phyloP scores from a whole-genome alignment of 768 basidiomycete species.

The Boletus rex-veris region DNA sequence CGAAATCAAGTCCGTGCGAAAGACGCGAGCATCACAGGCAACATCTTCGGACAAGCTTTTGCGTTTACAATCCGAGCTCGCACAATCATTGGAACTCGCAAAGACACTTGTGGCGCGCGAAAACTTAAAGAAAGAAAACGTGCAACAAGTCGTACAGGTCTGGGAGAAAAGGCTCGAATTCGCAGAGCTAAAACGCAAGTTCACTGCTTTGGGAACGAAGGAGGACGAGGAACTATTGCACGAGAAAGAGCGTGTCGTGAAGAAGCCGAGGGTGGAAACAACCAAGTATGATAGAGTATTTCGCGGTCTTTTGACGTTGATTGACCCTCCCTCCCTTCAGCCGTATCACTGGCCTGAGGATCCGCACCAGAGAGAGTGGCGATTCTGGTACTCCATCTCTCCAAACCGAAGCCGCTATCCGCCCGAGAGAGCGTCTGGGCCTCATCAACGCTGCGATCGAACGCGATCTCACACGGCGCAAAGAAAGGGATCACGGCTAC shows the following conservation, averaged over 20 bases:
- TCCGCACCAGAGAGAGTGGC: conserved; percentile 46
- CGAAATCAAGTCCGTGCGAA: conserved; percentile 90
- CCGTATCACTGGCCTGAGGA: conserved; percentile 50
- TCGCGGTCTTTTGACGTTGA: background rate
- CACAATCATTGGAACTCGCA: conserved; percentile 70
- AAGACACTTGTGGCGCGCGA: conserved; percentile 69
- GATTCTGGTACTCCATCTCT: conserved; percentile 38
- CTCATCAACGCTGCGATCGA: conserved; percentile 51
- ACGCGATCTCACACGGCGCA: conserved; percentile 62
- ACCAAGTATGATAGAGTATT: conserved; percentile 7
- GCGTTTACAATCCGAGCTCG: conserved; percentile 75
- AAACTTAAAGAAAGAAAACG: conserved; percentile 64
- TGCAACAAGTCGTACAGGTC: conserved; percentile 54
- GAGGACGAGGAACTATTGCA: conserved; percentile 69
- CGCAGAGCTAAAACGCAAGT: conserved; percentile 76
- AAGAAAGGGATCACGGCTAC: conserved; percentile 76
- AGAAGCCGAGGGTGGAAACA: conserved; percentile 47
- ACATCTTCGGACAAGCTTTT: conserved; percentile 86
- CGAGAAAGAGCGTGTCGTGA: conserved; percentile 66
- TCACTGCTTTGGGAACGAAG: conserved; percentile 55
- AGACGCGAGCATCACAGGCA: conserved; percentile 88
- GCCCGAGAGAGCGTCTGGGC: conserved; percentile 63
- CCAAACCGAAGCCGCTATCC: conserved; percentile 47
- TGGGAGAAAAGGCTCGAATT: conserved; percentile 79
- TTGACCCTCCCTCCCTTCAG: conserved; percentile 21